phyloP scores from a whole-genome alignment of 1,284 basidiomycete genomes.

The Apiotrichum laibachii region DNA sequence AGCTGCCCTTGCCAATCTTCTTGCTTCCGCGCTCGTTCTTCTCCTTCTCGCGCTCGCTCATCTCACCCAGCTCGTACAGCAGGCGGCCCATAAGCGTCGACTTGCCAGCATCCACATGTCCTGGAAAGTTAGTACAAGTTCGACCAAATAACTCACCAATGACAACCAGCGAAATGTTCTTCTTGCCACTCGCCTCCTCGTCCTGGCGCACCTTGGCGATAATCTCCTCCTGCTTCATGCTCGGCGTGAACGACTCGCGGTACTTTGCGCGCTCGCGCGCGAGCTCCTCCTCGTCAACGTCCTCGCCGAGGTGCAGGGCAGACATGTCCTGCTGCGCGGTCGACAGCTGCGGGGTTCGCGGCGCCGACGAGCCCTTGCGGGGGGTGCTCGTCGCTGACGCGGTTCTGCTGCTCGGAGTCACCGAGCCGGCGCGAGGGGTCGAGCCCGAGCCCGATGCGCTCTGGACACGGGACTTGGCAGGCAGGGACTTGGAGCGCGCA shows the following conservation, averaged over 20 bases:
- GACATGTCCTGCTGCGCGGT: constrained; percentile 60
- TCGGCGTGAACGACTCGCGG: constrained; percentile 59
- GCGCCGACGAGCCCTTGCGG: constrained; percentile 55
- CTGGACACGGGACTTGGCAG: constrained; percentile 33
- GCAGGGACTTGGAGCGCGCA: constrained; percentile 35
- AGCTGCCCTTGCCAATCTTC: constrained; percentile 88
- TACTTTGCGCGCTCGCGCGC: constrained; percentile 56
- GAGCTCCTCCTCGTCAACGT: constrained; percentile 52
- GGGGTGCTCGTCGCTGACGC: constrained; percentile 24
- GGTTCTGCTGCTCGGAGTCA: constrained; percentile 21
- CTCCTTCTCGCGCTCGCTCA: constrained; percentile 78
- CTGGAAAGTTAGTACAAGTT: constrained; percentile 52
- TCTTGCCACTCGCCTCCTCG: constrained; percentile 61
- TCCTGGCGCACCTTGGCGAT: constrained; percentile 73
- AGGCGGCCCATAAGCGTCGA: constrained; percentile 95
- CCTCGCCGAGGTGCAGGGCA: constrained; percentile 63
- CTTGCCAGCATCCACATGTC: constrained; percentile 98
- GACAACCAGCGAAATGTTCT: constrained; percentile 80
- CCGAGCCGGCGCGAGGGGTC: not conserved
- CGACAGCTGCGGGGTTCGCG: constrained; percentile 10
- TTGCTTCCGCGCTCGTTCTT: constrained; percentile 88
- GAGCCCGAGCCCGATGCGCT: not conserved
- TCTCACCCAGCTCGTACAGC: constrained; percentile 82
- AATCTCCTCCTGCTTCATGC: constrained; percentile 76
- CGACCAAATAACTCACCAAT: constrained; percentile 64